Percentiles rank a stretch among this genome's conserved stretches.
phyloP scores from a whole-genome alignment of 2,329 filamentous ascomycete genomes.

The Pseudogymnoascus sp. region DNA sequence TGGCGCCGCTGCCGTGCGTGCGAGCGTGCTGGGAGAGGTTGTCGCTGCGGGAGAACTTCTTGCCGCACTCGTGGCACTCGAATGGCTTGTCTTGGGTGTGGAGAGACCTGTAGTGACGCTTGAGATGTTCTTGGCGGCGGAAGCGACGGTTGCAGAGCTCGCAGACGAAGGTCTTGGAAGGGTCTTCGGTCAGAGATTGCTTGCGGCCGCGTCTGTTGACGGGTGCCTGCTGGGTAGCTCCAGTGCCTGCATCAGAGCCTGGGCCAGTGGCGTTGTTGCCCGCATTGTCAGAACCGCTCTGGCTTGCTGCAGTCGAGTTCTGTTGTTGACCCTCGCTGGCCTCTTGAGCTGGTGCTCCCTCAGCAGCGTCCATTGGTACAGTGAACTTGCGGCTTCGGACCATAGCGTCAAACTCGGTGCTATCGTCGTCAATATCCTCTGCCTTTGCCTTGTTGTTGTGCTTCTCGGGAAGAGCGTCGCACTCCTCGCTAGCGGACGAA shows the following conservation, averaged over 20 bases:
- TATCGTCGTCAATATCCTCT: conserved; percentile 25
- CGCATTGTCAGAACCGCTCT: conserved; percentile 34
- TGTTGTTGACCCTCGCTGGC: conserved; percentile 18
- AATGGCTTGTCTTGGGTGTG: conserved; percentile 99
- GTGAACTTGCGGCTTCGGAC: conserved; percentile 28
- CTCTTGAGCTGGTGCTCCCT: conserved; percentile 23
- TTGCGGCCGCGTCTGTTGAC: conserved; percentile 92
- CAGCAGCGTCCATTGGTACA: conserved; percentile 26
- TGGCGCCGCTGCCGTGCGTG: conserved; percentile 82
- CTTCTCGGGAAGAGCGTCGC: conserved; percentile 46
- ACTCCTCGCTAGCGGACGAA: conserved; percentile 39
- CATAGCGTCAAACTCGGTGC: conserved; percentile 28
- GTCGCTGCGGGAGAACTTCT: conserved; percentile 98
- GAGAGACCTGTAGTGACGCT: conserved; percentile 96
- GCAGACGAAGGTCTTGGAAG: conserved; percentile 96
- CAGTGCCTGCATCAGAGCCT: conserved; percentile 28
- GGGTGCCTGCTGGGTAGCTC: conserved; percentile 40
- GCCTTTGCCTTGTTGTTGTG: conserved; percentile 45
- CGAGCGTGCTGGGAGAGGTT: conserved; percentile 94
- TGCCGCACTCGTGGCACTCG: conserved; percentile 93
- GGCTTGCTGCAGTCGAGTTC: conserved; percentile 30
- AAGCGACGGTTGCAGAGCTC: conserved; percentile 94
- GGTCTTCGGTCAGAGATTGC: conserved; percentile 95
- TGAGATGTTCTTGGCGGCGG: conserved; percentile 95
- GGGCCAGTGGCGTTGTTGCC: conserved; percentile 34